phyloP scores from a whole-genome alignment of 2,329 filamentous ascomycete genomes.

The Cladosporium sp. region DNA sequence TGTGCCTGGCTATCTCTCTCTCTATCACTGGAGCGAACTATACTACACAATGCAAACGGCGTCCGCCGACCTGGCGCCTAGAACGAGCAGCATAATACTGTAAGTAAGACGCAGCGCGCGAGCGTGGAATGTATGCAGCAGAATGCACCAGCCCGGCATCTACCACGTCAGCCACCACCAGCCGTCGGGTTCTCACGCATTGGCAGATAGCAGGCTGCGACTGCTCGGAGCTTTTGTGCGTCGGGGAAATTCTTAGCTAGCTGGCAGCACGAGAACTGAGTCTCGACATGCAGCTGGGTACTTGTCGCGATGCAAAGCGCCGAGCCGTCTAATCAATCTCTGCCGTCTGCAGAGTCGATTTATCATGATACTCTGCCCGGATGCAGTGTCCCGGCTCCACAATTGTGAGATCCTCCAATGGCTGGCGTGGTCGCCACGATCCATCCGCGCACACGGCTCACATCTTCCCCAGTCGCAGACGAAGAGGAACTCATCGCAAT shows the following conservation, averaged over 20 bases:
- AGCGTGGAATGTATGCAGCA: neutral
- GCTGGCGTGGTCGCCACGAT: neutral
- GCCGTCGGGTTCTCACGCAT: neutral
- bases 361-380: neutral
- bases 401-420: conserved; percentile 2
- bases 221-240: conserved; percentile 3
- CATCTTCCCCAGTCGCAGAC: neutral
- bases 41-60: neutral
- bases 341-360: neutral
- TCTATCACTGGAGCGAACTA: neutral
- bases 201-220: neutral
- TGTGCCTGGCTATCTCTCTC: neutral
- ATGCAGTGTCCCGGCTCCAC: neutral
- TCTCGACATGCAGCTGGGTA: neutral
- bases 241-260: neutral
- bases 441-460: neutral
- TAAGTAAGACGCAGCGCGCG: neutral
- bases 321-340: conserved; percentile 6
- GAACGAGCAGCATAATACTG: neutral
- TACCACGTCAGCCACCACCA: conserved; percentile 8
- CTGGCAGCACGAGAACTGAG: neutral
- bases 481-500: neutral
- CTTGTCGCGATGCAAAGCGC: neutral
- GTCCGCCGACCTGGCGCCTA: neutral
- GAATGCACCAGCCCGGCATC: neutral